These are phyloP conservation scores for Xylariales sp. DNA, from an alignment of 2,329 filamentous ascomycete species.

Conservation along the genomic window DNA sequence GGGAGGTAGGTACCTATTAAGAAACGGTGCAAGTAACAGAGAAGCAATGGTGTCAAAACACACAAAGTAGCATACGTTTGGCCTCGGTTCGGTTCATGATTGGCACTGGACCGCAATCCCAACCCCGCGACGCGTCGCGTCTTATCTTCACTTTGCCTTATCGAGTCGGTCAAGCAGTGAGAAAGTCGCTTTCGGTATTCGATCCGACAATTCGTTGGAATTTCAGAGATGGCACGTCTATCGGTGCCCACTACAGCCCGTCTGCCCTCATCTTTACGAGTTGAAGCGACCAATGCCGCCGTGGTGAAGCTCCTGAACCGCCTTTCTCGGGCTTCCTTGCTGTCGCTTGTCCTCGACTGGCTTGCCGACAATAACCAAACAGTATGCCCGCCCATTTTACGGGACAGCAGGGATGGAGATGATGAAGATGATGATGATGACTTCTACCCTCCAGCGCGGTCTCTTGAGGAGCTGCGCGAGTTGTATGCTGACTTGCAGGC, in stretches of 20 bases:
- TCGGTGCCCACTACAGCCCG: constrained; percentile 68
- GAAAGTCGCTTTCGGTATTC: background rate
- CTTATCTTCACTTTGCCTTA: too few species aligned
- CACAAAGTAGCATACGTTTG: too few species aligned
- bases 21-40: too few species aligned
- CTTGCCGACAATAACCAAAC: constrained; percentile 61
- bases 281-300: constrained; percentile 59
- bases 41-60: too few species aligned
- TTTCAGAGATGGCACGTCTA: constrained; percentile 47
- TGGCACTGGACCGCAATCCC: too few species aligned
- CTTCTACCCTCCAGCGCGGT: constrained; percentile 63
- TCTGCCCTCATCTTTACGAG: constrained; percentile 65
- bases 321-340: constrained; percentile 66
- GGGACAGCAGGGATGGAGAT: constrained; percentile 38
- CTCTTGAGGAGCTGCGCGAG: constrained; percentile 61
- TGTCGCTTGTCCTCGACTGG: constrained; percentile 73
- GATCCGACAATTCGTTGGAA: background rate
- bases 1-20: too few species aligned
- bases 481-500: constrained; percentile 58
- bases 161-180: background rate
- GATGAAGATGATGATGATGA: constrained; percentile 60
- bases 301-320: constrained; percentile 64
- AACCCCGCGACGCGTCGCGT: constrained; percentile 1
- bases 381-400: constrained; percentile 56
- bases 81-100: too few species aligned